These are phyloP conservation scores for Crassisporium funariophilum DNA, from an alignment of 768 basidiomycete species.

Conservation along the genomic window DNA sequence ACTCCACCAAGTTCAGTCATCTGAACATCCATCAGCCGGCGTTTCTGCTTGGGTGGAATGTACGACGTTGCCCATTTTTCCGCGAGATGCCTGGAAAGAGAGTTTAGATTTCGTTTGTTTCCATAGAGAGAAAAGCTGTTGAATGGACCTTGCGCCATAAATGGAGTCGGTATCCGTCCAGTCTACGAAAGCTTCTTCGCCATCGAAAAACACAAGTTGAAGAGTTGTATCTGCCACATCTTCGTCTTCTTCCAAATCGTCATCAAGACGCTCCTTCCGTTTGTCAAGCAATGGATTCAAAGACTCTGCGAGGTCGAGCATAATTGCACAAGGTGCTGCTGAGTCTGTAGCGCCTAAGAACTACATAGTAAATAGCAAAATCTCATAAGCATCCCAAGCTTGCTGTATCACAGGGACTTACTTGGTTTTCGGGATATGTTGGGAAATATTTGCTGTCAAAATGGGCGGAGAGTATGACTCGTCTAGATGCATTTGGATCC, in stretches of 20 bases:
- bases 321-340: conserved; percentile 91
- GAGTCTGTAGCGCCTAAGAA: conserved; percentile 98
- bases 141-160: conserved; percentile 84
- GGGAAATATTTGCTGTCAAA: conserved; percentile 92
- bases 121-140: background rate
- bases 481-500: conserved; percentile 78
- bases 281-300: conserved; percentile 72
- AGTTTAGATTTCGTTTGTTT: background rate
- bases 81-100: conserved; percentile 74
- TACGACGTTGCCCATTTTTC: conserved; percentile 79
- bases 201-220: conserved; percentile 94
- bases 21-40: conserved; percentile 55
- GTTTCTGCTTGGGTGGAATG: conserved; percentile 57
- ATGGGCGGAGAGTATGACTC: conserved; percentile 89
- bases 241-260: conserved; percentile 66
- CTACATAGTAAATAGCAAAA: conserved; percentile 40
- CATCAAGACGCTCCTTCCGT: conserved; percentile 55
- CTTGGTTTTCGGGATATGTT: conserved; percentile 72
- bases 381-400: background rate
- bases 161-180: conserved; percentile 92
- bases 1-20: conserved; percentile 74
- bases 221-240: conserved; percentile 83
- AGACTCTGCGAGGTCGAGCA: conserved; percentile 89
- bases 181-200: conserved; percentile 91
- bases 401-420: conserved; percentile 32